Evolutionary conservation across 1,284 basidiomycete genomes (phyloP).

Genomic region (Stygiomarasmius scandens): DNA sequence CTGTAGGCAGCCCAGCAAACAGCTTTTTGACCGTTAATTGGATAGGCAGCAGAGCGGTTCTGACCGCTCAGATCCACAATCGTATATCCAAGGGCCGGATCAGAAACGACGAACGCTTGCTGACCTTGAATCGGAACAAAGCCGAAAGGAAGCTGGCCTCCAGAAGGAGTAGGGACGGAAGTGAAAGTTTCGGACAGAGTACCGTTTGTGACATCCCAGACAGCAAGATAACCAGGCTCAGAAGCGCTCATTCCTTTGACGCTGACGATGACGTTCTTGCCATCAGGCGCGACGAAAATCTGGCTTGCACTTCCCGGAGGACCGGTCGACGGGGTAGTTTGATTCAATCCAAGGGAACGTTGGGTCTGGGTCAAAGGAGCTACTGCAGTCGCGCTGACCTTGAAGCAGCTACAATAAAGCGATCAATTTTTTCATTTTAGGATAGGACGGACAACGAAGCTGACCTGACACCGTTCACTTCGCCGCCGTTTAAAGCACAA

Average conservation of each 20-base stretch:
- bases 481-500: constrained; percentile 50
- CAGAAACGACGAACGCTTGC: constrained; percentile 34
- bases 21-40: not conserved
- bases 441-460: not conserved
- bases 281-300: constrained; percentile 35
- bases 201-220: constrained; percentile 34
- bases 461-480: constrained; percentile 47
- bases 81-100: constrained; percentile 34
- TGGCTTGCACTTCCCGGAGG: constrained; percentile 44
- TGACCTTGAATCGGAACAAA: constrained; percentile 32
- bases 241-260: constrained; percentile 35
- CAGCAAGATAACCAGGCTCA: constrained; percentile 35
- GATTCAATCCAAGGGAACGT: constrained; percentile 43
- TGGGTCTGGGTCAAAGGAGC: constrained; percentile 33
- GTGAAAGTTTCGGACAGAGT: constrained; percentile 29
- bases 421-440: no score
- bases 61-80: constrained; percentile 28
- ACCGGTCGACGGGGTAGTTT: constrained; percentile 44
- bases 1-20: constrained; percentile 7
- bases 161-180: constrained; percentile 22
- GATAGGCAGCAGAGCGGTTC: constrained; percentile 1
- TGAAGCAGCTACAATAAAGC: constrained; percentile 39
- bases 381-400: constrained; percentile 40
- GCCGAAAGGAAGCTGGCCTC: constrained; percentile 33
- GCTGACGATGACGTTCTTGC: constrained; percentile 32